These are phyloP conservation scores for Simmondsia chinensis DNA, from an alignment of 148 eudicot species.

Conservation along the genomic window DNA sequence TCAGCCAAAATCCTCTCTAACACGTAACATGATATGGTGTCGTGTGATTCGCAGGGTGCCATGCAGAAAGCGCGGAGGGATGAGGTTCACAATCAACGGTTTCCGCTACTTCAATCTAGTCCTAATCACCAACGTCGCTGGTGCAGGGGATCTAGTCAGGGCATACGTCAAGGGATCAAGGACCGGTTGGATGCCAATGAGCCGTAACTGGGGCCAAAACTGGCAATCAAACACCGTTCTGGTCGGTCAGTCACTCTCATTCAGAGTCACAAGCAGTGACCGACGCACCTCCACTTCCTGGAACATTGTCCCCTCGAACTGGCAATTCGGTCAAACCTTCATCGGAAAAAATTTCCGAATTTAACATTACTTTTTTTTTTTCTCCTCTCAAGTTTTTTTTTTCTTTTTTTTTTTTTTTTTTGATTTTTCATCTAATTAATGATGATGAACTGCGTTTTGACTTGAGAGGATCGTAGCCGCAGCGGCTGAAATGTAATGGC, in stretches of 20 bases:
- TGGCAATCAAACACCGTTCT: constrained; percentile 73
- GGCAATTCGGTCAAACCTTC: constrained; percentile 87
- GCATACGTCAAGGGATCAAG: constrained; percentile 51
- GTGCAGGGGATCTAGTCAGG: constrained; percentile 66
- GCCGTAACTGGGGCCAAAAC: constrained; percentile 87
- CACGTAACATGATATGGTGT: background rate
- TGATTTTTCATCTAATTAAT: background rate
- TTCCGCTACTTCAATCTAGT: constrained; percentile 83
- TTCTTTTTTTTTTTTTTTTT: constrained; percentile 2
- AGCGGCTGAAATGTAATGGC: constrained; percentile 28
- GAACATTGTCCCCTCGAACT: constrained; percentile 53
- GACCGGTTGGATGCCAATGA: constrained; percentile 66
- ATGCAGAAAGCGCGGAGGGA: constrained; percentile 68
- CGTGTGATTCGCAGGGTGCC: constrained; percentile 39
- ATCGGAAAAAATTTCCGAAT: constrained; percentile 74
- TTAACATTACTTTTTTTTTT: constrained; percentile 10
- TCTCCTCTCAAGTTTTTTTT: background rate
- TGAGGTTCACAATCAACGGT: constrained; percentile 75
- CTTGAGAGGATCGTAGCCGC: constrained; percentile 17
- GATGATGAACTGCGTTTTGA: background rate
- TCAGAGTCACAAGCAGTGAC: constrained; percentile 56
- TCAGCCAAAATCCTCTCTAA: too few relatives aligned
- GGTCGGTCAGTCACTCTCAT: constrained; percentile 67
- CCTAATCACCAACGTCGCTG: constrained; percentile 69
- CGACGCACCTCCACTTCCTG: constrained; percentile 53